Conservation (phyloP, 768 basidiomycete genomes). For the Inosperma sp. region DNA sequence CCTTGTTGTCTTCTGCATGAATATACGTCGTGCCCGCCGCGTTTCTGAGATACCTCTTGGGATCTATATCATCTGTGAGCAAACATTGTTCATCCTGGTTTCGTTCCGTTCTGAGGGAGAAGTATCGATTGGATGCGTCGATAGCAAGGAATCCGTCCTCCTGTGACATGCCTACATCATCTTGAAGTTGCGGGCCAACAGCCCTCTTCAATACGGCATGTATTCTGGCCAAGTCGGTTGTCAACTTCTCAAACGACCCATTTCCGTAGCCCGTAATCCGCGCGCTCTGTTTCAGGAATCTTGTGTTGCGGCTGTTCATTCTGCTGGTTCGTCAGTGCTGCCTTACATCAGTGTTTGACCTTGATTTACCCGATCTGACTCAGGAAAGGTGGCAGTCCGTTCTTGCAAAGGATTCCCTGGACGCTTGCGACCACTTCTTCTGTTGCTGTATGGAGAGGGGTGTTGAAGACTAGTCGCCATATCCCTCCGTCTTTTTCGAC, state of each 20-base stretch:
- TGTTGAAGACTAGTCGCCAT: constrained; percentile 1
- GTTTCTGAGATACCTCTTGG: background rate
- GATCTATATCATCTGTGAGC: background rate
- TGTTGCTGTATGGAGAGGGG: background rate
- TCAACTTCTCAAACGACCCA: background rate
- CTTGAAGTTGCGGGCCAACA: background rate
- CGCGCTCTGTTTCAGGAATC: background rate
- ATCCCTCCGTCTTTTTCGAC: background rate
- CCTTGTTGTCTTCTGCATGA: background rate
- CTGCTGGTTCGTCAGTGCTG: background rate
- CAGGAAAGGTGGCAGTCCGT: background rate
- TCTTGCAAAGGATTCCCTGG: background rate
- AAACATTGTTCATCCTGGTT: background rate
- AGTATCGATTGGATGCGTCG: background rate
- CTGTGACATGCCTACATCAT: background rate
- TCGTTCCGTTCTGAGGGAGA: background rate
- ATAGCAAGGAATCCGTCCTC: background rate
- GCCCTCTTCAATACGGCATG: background rate
- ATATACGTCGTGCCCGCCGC: background rate
- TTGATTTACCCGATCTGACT: background rate
- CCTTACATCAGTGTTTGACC: background rate
- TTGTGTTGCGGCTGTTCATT: background rate
- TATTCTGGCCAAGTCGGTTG: background rate
- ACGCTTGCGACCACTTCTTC: constrained; percentile 5
- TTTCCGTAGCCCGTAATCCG: background rate